Base-by-base conservation (phyloP, 2,329 filamentous ascomycete genomes). In the Raffaelea ambrosiae region DNA sequence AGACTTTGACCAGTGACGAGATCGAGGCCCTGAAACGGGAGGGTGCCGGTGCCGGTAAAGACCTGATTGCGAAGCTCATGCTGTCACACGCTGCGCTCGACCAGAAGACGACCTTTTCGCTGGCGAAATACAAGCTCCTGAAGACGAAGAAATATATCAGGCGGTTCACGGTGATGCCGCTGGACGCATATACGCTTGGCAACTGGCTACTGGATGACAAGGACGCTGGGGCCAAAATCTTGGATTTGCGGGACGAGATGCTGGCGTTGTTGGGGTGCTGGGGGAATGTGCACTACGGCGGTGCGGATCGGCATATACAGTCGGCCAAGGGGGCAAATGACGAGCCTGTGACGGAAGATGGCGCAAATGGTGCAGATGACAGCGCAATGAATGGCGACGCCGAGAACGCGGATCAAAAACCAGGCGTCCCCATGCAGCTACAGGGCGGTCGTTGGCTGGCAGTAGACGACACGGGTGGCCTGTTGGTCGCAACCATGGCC, bases 131-230 rank as follows among this genome's bases (percentile, higher is more conserved):
- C 67, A 95, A 93, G 59, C 71, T 97, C 18, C 75, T 95, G 41
- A 98, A 98, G 70, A 85, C 87, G 54, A 90, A 84, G 62, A 98
- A 98, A 66, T 97, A 95, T 63, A 77, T 97, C 54, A 83, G 86
- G 58, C 76, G 89, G 13, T 97, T 98, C 60, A 88, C 86, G 0
- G 79, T 93, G 2, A 65, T 95, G 45, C 91, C 91, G 0, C 68
- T 97, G 56, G 89, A 96, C 59, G 81, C 94, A 14, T 75, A 82
- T 0, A 75, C 81, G 54, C 70, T 97, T 52, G 81, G 82, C 19
- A 79, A 88, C 55, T 94, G 85, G 71, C 73, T 91, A 59, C 67
- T 95, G 44, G 74, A 84, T 48, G 87, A 94, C 57, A 87, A 85
- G 59, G 90, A 97, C 56, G 74, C 87, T 0, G 70, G 56, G 20